These are phyloP conservation scores for Cystobasidium slooffiae DNA, from an alignment of 1,284 basidiomycete species.

Conservation along the genomic window DNA sequence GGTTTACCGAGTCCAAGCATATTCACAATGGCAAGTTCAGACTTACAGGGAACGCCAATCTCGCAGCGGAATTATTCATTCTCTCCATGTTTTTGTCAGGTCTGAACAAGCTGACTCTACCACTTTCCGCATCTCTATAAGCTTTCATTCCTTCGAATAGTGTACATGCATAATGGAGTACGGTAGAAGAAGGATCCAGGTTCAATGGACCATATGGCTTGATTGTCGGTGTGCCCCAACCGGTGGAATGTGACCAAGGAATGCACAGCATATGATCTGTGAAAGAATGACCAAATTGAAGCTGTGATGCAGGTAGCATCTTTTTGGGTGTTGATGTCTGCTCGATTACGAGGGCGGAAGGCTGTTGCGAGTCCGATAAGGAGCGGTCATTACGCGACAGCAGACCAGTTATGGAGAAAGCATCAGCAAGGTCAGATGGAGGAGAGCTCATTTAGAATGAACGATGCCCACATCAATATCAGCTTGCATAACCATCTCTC, in stretches of 20 bases:
- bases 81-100: slow-evolving; percentile 98
- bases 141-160: slow-evolving; percentile 97
- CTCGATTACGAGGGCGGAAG: slow-evolving; percentile 11
- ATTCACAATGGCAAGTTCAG: slow-evolving; percentile 4
- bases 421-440: neutral
- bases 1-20: neutral
- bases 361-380: neutral
- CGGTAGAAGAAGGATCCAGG: slow-evolving; percentile 81
- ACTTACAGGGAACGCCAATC: slow-evolving; percentile 68
- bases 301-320: slow-evolving; percentile 57
- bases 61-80: slow-evolving; percentile 66
- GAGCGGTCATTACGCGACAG: neutral
- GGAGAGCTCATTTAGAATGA: neutral
- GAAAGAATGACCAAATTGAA: slow-evolving; percentile 64
- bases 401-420: neutral
- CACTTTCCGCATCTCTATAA: slow-evolving; percentile 73
- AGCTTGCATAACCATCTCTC: slow-evolving; percentile 16
- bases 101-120: slow-evolving; percentile 84
- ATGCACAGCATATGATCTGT: slow-evolving; percentile 93
- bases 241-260: slow-evolving; percentile 72
- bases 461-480: slow-evolving; percentile 15
- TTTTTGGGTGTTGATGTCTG: slow-evolving; percentile 54
- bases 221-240: slow-evolving; percentile 85
- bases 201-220: slow-evolving; percentile 76
- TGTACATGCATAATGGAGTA: slow-evolving; percentile 88